phyloP scores from a whole-genome alignment of 805 yeast genomes.

The Candida piceae region DNA sequence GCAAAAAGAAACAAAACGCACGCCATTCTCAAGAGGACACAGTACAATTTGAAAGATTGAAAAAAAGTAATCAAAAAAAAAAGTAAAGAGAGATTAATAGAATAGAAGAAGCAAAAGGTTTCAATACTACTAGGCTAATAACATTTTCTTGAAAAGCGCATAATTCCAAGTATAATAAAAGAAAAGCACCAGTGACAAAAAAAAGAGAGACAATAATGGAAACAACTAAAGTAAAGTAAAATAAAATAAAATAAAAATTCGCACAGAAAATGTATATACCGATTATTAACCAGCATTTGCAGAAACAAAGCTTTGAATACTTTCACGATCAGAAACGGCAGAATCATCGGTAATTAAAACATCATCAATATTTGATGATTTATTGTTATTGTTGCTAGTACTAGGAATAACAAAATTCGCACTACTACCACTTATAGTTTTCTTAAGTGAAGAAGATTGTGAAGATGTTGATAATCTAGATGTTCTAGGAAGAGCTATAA shows the following conservation, averaged over 20 bases:
- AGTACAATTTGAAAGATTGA: neutral
- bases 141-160: too few relatives aligned
- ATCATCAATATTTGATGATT: constrained; percentile 13
- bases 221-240: too few relatives aligned
- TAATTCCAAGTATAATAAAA: too few relatives aligned
- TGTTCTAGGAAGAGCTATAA: neutral
- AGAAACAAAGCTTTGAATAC: constrained; percentile 26
- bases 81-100: too few relatives aligned
- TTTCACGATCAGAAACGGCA: constrained; percentile 16
- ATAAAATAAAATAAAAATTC: constrained; percentile 10
- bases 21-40: too few relatives aligned
- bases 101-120: too few relatives aligned
- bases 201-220: too few relatives aligned
- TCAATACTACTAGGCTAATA: too few relatives aligned
- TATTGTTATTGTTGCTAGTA: neutral
- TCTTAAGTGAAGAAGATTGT: neutral
- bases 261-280: too few relatives aligned
- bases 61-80: neutral
- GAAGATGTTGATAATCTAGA: neutral
- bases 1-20: neutral
- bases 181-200: too few relatives aligned
- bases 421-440: neutral
- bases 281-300: constrained; percentile 27
- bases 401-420: neutral
- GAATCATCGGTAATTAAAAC: too few relatives aligned